Evolutionary conservation across 2,329 filamentous ascomycete species (phyloP), one percentile per base, ranked within the genome.

Genomic region (Paracamarosporium sp.): DNA sequence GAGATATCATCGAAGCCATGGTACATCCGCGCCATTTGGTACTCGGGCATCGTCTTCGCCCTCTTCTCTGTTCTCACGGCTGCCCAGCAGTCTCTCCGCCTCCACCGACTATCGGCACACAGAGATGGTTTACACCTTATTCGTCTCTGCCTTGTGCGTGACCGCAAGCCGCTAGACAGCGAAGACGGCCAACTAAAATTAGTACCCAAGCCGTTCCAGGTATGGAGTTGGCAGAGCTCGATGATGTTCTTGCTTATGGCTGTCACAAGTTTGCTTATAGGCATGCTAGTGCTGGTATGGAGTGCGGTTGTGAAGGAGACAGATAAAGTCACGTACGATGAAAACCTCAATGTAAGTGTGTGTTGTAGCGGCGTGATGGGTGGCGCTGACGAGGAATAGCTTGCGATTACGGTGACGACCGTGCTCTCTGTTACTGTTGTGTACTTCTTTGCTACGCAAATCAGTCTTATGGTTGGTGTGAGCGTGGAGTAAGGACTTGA

Each of bases 1-100:
- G 55, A 57, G 24, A 57, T 57, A 13, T 35, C 25, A 15, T 47
- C 50, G 12, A 57, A 57, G 33, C 48, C 41, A 17, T 57, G 55
- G 55, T 57, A 41, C 25, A 53, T 57, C 17, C 47, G 50, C 22
- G 55, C 48, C 4, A 53, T 57, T 27, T 57, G 55, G 55, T 57
- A 57, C 36, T 48, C 41, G 5, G 55, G 55, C 48, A 57, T 57
- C 33, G 28, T 57, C 11, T 57, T 57, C 30, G 55, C 55, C 8
- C 48, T 57, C 20, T 57, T 57, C 33, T 57, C 55, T 1, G 55
- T 57, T 35, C 55, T 57, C 27, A 57, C 55, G 5, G 55, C 55
- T 7, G 41, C 55, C 17, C 55, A 57, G 27, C 55, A 57, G 46
- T 53, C 55, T 4, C 35, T 57, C 2, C 41, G 55, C 35, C 43